phyloP scores from a whole-genome alignment of 1,284 basidiomycete species.

The Cryptococcus sp. region DNA sequence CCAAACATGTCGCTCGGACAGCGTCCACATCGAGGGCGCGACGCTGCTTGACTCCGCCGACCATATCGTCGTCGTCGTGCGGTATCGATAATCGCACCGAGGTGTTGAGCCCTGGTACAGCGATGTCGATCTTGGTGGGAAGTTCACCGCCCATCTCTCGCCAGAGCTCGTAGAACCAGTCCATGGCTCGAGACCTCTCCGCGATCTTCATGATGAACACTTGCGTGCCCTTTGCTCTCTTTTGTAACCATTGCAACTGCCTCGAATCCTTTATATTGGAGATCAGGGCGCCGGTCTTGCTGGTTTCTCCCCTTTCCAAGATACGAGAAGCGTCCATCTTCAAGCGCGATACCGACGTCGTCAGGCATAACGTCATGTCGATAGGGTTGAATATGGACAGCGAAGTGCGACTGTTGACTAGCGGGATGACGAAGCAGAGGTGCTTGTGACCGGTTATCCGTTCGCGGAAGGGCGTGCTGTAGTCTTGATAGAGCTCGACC shows the following conservation, averaged over 20 bases:
- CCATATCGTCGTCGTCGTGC: conserved; percentile 28
- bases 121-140: conserved; percentile 42
- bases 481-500: conserved; percentile 51
- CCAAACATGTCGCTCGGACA: conserved; percentile 34
- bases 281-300: conserved; percentile 19
- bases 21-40: conserved; percentile 26
- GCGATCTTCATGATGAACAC: conserved; percentile 48
- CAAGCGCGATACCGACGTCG: conserved; percentile 35
- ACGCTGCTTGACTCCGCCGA: conserved; percentile 18
- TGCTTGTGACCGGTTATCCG: conserved; percentile 38
- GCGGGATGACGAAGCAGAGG: conserved; percentile 45
- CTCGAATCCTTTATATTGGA: conserved; percentile 36
- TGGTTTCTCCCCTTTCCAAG: conserved; percentile 17
- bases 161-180: conserved; percentile 53
- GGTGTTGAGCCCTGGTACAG: conserved; percentile 37
- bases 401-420: conserved; percentile 32
- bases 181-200: conserved; percentile 45
- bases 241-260: conserved; percentile 38
- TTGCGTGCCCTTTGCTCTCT: conserved; percentile 30
- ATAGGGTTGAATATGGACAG: conserved; percentile 47
- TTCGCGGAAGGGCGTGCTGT: conserved; percentile 38
- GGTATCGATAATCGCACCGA: conserved; percentile 41
- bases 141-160: conserved; percentile 44
- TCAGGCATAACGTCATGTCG: conserved; percentile 46
- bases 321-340: conserved; percentile 22